phyloP scores from a whole-genome alignment of 169 alveolate genomes.

The Cryptosporidium tyzzeri region DNA sequence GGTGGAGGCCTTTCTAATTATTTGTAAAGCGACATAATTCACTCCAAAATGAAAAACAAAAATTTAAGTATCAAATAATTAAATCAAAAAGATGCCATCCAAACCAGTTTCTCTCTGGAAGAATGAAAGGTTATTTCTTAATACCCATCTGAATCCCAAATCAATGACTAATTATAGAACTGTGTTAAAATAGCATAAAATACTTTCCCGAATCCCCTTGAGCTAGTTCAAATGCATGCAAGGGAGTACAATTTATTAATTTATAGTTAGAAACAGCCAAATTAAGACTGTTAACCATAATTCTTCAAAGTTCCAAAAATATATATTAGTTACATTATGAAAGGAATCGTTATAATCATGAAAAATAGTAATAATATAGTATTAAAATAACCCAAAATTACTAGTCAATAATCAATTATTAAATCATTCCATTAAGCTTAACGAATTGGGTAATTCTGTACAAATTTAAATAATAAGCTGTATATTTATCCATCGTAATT shows the following conservation, averaged over 20 bases:
- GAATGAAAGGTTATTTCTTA: neutral
- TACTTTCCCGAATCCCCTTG: neutral
- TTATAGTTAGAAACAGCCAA: neutral
- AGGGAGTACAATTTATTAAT: neutral
- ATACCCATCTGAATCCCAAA: conserved; percentile 18
- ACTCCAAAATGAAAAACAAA: neutral
- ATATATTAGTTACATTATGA: neutral
- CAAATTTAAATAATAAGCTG: neutral
- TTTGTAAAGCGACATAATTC: neutral
- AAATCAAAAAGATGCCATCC: neutral
- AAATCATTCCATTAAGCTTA: neutral
- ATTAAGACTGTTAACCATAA: neutral
- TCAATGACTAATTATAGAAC: neutral
- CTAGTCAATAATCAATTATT: neutral
- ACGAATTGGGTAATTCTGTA: neutral
- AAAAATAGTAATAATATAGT: neutral
- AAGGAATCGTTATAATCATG: neutral
- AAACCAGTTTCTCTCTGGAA: neutral
- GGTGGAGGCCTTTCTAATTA: neutral
- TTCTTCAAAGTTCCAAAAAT: neutral
- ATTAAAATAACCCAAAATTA: conserved; percentile 4
- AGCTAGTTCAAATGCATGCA: neutral
- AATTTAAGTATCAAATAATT: neutral
- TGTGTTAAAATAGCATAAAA: neutral
- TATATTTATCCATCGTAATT: neutral